phyloP scores from a whole-genome alignment of 2,329 filamentous ascomycete species.

The Lomentospora prolificans region DNA sequence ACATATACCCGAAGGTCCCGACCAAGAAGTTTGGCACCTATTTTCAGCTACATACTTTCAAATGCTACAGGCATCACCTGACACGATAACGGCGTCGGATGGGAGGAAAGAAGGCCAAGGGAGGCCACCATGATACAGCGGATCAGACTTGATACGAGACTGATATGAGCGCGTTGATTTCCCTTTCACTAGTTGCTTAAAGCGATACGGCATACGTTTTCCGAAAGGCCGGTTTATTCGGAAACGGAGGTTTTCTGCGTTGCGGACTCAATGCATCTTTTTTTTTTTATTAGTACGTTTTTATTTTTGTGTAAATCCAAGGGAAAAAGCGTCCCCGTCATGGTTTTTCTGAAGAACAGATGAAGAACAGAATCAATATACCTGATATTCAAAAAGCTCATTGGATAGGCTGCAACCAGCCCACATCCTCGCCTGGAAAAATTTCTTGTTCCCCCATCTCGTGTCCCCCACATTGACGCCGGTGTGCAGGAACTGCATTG shows the following conservation, averaged over 20 bases:
- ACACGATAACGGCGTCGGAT: background rate
- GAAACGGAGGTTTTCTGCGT: slow-evolving; percentile 1
- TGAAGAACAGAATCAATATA: background rate
- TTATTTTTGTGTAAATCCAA: background rate
- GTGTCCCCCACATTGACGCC: background rate
- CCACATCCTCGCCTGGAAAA: background rate
- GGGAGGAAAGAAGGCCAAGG: background rate
- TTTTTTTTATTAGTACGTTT: background rate
- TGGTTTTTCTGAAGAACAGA: background rate
- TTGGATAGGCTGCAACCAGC: background rate
- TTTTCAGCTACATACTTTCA: background rate
- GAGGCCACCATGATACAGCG: background rate
- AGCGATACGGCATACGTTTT: background rate
- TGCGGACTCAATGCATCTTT: background rate
- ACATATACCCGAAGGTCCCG: slow-evolving; percentile 1
- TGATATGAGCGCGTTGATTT: background rate
- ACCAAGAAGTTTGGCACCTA: background rate
- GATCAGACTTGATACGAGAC: background rate
- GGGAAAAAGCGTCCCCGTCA: background rate
- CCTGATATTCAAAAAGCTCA: background rate
- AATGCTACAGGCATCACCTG: background rate
- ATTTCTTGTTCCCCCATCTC: background rate
- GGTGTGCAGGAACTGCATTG: background rate
- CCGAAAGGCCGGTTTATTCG: background rate
- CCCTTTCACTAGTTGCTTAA: background rate